A percentile compares a stretch with the other conserved stretches of the same genome.
These are phyloP conservation scores for Tanacetum coccineum DNA, from an alignment of 129 eudicot species.

Conservation along the genomic window DNA sequence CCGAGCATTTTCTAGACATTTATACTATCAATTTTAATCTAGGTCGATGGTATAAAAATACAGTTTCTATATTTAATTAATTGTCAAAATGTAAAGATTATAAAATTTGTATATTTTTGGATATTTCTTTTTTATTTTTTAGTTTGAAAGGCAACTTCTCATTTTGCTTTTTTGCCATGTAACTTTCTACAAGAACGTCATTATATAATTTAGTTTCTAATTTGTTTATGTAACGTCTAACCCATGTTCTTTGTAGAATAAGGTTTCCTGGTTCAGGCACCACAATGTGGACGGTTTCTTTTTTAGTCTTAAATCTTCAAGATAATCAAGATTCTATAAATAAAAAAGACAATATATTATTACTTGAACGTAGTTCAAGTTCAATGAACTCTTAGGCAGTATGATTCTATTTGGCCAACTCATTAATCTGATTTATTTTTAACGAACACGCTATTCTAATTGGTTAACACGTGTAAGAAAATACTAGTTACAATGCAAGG, in stretches of 20 bases:
- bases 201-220: neutral
- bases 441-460: neutral
- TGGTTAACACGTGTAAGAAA: too few relatives aligned
- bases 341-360: neutral
- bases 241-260: constrained; percentile 27
- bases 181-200: too few relatives aligned
- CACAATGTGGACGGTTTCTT: constrained; percentile 28
- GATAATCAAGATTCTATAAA: constrained; percentile 13
- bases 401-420: constrained; percentile 31
- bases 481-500: too few relatives aligned
- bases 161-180: too few relatives aligned
- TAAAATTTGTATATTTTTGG: too few relatives aligned
- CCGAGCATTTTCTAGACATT: too few relatives aligned
- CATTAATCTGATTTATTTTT: neutral
- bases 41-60: too few relatives aligned
- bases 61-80: too few relatives aligned
- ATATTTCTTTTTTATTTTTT: neutral
- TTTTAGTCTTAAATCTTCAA: constrained; percentile 3
- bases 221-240: constrained; percentile 12
- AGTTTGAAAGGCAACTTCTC: neutral
- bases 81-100: too few relatives aligned
- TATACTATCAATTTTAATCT: too few relatives aligned
- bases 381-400: constrained; percentile 19
- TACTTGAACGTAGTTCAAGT: constrained; percentile 15
- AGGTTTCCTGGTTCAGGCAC: constrained; percentile 17